Evolutionary conservation across 83 land plant genomes (phyloP), one percentile per base, ranked within the genome.

Genomic region (Larix sibirica): DNA sequence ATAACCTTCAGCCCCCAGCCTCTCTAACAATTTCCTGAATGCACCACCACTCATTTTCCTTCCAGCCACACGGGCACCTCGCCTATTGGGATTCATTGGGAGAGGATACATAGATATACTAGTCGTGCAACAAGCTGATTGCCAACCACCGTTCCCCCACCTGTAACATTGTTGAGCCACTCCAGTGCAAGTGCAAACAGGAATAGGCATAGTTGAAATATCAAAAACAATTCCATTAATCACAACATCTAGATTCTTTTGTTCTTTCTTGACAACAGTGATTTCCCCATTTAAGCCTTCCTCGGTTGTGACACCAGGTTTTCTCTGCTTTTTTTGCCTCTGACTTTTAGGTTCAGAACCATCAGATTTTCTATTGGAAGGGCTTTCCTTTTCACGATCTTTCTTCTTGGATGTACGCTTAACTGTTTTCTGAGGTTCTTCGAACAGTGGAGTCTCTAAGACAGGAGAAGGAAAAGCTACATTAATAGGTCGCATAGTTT

Each of bases 111-210:
- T 63, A 0, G 97, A 94, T 28, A 92, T 83, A 74, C 68, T 87
- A 3, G 88, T 94, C 0, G 95, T 94, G 50, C 97, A 92, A 76
- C 97, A 94, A 21, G 97, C 95, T 1, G 97, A 94, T 70, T 94
- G 95, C 97, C 95, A 94, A 10, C 97, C 97, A 73, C 97, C 97
- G 78, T 84, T 85, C 21, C 97, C 97, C 97, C 97, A 94, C 69
- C 93, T 78, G 65, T 94, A 94, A 79, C 95, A 94, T 62, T 91
- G 95, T 77, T 92, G 95, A 40, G 90, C 83, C 20, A 61, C 26
- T 28, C 93, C 92, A 61, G 96, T 94, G 64, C 96, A 94, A 0
- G 96, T 90, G 81, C 97, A 94, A 62, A 93, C 93, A 2, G 97
- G 97, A 40, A 88, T 89, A 1, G 97, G 97, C 61, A 91, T 91